Percentiles rank a stretch among this genome's conserved stretches.
Conservation (phyloP, 202 grass and related monocot genomes). For the Miscanthus sacchariflorus region DNA sequence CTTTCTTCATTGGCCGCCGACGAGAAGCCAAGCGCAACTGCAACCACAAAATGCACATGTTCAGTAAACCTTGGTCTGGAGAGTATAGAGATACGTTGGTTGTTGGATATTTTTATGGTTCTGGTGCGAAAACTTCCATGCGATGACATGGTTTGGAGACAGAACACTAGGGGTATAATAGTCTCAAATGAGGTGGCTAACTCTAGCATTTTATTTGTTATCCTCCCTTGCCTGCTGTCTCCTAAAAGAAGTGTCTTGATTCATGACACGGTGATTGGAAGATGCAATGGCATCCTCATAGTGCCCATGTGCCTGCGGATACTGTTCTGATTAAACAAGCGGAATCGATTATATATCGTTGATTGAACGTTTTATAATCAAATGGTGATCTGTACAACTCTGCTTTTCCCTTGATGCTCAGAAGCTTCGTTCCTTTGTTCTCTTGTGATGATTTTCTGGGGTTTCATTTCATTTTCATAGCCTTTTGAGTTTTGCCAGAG, state of each 20-base stretch:
- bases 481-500: background rate
- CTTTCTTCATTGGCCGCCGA: conserved; percentile 30
- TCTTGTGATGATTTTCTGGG: conserved; percentile 33
- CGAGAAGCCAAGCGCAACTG: background rate
- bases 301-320: conserved; percentile 53
- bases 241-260: conserved; percentile 42
- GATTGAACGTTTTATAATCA: conserved; percentile 53
- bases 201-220: conserved; percentile 45
- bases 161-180: conserved; percentile 30
- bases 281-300: conserved; percentile 50
- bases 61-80: conserved; percentile 37
- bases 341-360: conserved; percentile 36
- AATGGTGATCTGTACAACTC: conserved; percentile 41
- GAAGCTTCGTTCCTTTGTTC: conserved; percentile 53
- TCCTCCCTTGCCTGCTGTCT: conserved; percentile 31
- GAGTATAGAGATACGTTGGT: conserved; percentile 22
- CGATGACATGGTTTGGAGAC: background rate
- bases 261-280: conserved; percentile 46
- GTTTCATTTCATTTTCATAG: background rate
- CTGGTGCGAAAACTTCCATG: conserved; percentile 25
- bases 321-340: conserved; percentile 50
- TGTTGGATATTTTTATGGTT: conserved; percentile 45
- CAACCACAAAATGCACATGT: conserved; percentile 49
- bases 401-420: conserved; percentile 34
- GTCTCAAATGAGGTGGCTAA: conserved; percentile 44